Conservation (phyloP, 352 stramenopile species). For the Pythium graminicola region DNA sequence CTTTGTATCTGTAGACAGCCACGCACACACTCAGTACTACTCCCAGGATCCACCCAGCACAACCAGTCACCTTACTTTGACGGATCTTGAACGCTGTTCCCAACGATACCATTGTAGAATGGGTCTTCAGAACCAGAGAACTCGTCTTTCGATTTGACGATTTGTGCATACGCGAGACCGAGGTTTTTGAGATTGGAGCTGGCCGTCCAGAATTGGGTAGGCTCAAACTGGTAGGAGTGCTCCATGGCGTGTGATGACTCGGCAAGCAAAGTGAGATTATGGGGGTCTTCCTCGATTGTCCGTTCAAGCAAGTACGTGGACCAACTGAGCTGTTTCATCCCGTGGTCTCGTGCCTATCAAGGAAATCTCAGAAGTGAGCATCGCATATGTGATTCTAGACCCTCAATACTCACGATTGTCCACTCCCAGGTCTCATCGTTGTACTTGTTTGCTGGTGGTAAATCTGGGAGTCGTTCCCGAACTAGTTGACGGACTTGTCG, state of each 20-base stretch:
- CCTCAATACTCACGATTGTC: no score
- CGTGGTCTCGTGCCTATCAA: conserved; percentile 53
- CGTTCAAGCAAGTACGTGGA: conserved; percentile 87
- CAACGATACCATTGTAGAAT: conserved; percentile 47
- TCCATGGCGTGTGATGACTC: conserved; percentile 73
- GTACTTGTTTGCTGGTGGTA: conserved; percentile 74
- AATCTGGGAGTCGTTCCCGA: conserved; percentile 25
- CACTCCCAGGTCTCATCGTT: conserved; percentile 6
- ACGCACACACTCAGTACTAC: no score
- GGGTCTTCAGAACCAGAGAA: conserved; percentile 33
- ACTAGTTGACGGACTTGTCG: conserved; percentile 34
- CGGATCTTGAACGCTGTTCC: conserved; percentile 28
- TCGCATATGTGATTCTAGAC: no score
- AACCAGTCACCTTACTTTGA: conserved; percentile 41
- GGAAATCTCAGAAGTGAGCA: background rate
- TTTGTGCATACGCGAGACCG: conserved; percentile 90
- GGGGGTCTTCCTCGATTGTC: conserved; percentile 61
- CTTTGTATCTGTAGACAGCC: conserved; percentile 43
- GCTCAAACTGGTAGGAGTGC: conserved; percentile 58
- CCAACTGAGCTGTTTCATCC: conserved; percentile 71
- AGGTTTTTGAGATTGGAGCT: conserved; percentile 88
- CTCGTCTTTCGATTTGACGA: conserved; percentile 75
- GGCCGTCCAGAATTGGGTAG: conserved; percentile 49
- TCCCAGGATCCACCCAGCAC: no score
- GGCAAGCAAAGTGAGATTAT: conserved; percentile 56